These are phyloP conservation scores for Pythium angustatum DNA, from an alignment of 352 stramenopile species.

Conservation along the genomic window DNA sequence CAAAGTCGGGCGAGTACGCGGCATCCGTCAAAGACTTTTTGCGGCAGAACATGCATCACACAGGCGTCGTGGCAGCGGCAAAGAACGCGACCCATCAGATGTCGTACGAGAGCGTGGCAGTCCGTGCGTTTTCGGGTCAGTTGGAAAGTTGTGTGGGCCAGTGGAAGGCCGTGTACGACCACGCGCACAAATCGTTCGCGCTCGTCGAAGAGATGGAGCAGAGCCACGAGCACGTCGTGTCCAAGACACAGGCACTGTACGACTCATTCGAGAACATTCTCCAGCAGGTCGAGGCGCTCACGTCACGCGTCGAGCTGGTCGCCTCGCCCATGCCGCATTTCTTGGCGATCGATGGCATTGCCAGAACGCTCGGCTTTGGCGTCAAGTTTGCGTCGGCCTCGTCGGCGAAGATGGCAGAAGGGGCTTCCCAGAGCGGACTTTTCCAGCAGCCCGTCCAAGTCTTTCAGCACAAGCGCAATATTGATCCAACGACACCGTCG, in stretches of 20 bases:
- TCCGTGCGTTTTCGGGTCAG: slow-evolving; percentile 30
- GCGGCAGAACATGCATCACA: slow-evolving; percentile 11
- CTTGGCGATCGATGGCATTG: slow-evolving; percentile 55
- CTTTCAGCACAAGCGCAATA: slow-evolving; percentile 68
- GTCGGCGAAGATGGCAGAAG: slow-evolving; percentile 1
- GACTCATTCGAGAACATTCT: slow-evolving; percentile 70
- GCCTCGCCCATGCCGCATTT: slow-evolving; percentile 74
- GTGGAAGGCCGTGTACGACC: slow-evolving; percentile 48
- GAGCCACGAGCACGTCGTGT: slow-evolving; percentile 74
- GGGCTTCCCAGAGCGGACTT: neutral
- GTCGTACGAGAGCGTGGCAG: neutral
- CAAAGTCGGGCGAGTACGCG: slow-evolving; percentile 1
- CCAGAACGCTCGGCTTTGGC: slow-evolving; percentile 61
- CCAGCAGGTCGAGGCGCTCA: slow-evolving; percentile 42
- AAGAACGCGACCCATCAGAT: neutral
- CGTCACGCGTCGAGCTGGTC: slow-evolving; percentile 61
- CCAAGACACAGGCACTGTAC: slow-evolving; percentile 77
- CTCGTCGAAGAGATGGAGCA: slow-evolving; percentile 81
- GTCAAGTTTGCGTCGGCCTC: slow-evolving; percentile 58
- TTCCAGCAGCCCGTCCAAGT: slow-evolving; percentile 60
- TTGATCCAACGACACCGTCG: slow-evolving; percentile 63
- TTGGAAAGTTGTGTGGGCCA: slow-evolving; percentile 38
- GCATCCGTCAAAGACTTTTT: slow-evolving; percentile 53
- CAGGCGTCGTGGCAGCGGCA: neutral
- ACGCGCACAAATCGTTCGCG: slow-evolving; percentile 61